Base-by-base conservation (phyloP, 345 rosid species). In the Noccaea bulbosa region DNA sequence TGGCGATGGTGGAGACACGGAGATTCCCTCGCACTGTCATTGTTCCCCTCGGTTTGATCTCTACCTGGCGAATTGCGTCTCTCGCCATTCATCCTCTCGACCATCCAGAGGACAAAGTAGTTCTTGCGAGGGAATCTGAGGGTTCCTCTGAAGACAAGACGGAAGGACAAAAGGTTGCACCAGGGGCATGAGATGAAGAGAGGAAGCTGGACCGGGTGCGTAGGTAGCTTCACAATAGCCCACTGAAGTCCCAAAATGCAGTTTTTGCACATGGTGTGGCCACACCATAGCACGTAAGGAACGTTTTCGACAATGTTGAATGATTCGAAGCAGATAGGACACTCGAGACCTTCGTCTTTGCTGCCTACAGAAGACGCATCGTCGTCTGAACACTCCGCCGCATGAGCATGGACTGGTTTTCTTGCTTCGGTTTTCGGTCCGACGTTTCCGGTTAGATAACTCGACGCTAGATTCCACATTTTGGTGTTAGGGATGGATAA, bases 91-190 rank as follows among this genome's bases (percentile, higher is more conserved):
- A 83, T 79, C 83, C 90, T 85, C 85, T 93, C 97, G 2, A 91
- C 90, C 97, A 93, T 93, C 98, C 97, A 88, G 30, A 88, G 97
- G 15, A 93, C 68, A 74, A 91, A 87, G 76, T 88, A 93, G 73
- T 93, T 91, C 81, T 93, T 93, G 48, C 79, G 71, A 20, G 98
- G 98, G 70, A 90, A 93, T 67, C 78, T 87, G 9, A 93, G 85
- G 46, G 80, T 80, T 66, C 96, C 94, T 68, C 76, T 86, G 61
- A 85, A 91, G 67, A 93, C 84, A 22, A 91, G 77, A 49, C 94
- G 87, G 39, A 91, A 84, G 14, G 98, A 93, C 63, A 88, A 73
- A 54, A 87, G 85, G 50, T 83, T 88, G 79, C 97, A 93, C 97
- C 98, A 93, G 0, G 97, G 98, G 54, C 98, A 93, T 35, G 96